A percentile compares a stretch with the other conserved stretches of the same genome.
Conservation (phyloP, 768 basidiomycete genomes). For the Rhizopogon vulgaris region DNA sequence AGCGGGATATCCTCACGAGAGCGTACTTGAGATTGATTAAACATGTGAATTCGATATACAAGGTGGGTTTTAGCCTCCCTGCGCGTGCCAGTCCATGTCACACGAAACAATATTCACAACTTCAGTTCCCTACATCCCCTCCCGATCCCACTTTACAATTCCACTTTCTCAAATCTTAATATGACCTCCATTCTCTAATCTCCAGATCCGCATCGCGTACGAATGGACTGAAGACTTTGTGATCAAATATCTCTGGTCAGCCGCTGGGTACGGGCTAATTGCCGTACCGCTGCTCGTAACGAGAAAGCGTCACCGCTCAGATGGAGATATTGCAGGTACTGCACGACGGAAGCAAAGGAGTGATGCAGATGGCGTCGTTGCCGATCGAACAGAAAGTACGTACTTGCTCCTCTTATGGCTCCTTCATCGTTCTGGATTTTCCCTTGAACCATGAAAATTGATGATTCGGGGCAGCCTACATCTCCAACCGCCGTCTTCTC, state of each 20-base stretch:
- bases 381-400: slow-evolving; percentile 45
- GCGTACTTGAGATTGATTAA: slow-evolving; percentile 78
- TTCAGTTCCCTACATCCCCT: no score
- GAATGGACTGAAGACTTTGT: slow-evolving; percentile 97
- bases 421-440: background rate
- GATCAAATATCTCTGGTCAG: slow-evolving; percentile 95
- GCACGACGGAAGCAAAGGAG: background rate
- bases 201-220: slow-evolving; percentile 80
- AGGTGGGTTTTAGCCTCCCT: slow-evolving; percentile 35
- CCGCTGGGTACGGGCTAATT: slow-evolving; percentile 86
- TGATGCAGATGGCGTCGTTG: slow-evolving; percentile 30
- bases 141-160: background rate
- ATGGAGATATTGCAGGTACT: slow-evolving; percentile 13
- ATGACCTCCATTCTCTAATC: background rate
- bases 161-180: background rate
- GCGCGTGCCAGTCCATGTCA: background rate
- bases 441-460: background rate
- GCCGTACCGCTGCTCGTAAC: slow-evolving; percentile 85
- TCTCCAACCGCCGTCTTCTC: slow-evolving; percentile 86
- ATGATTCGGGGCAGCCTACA: slow-evolving; percentile 52
- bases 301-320: slow-evolving; percentile 22
- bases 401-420: background rate
- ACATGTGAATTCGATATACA: slow-evolving; percentile 90
- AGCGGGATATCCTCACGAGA: slow-evolving; percentile 71
- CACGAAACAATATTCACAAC: no score